Evolutionary conservation across 2,329 filamentous ascomycete species (phyloP).

Genomic region (Diaporthe sp.): DNA sequence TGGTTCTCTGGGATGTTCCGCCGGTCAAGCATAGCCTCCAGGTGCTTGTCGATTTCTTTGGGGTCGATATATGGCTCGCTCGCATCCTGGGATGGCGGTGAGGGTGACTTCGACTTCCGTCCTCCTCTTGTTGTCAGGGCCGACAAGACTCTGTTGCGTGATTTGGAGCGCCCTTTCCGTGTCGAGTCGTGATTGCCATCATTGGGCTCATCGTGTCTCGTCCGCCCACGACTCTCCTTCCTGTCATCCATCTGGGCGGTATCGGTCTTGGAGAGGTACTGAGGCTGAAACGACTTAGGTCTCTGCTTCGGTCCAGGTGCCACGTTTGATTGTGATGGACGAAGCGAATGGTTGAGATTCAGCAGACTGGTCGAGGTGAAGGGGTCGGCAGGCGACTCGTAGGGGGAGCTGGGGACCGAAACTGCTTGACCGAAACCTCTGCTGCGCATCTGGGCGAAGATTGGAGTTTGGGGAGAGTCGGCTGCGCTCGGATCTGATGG

Average conservation of each 20-base stretch:
- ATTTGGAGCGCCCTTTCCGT: conserved; percentile 56
- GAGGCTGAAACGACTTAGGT: conserved; percentile 66
- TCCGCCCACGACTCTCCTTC: conserved; percentile 43
- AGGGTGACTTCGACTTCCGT: conserved; percentile 55
- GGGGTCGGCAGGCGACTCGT: conserved; percentile 30
- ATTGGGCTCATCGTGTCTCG: conserved; percentile 31
- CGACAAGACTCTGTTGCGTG: conserved; percentile 56
- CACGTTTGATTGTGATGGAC: conserved; percentile 37
- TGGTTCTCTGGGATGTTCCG: conserved; percentile 95
- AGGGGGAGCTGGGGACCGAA: conserved; percentile 40
- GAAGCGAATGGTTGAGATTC: conserved; percentile 42
- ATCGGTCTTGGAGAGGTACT: conserved; percentile 48
- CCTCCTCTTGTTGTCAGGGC: conserved; percentile 53
- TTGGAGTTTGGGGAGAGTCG: conserved; percentile 70
- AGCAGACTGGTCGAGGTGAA: conserved; percentile 39
- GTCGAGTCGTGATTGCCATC: conserved; percentile 41
- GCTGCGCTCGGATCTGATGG: conserved; percentile 64
- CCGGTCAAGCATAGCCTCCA: conserved; percentile 80
- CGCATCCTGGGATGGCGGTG: conserved; percentile 49
- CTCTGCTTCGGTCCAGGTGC: conserved; percentile 55
- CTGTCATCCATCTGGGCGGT: conserved; percentile 39
- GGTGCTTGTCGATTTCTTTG: conserved; percentile 69
- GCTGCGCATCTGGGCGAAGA: conserved; percentile 82
- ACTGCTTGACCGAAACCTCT: conserved; percentile 50
- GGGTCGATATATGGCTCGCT: conserved; percentile 68